A percentile compares a stretch with the other conserved stretches of the same genome.
Conservation (phyloP, 768 basidiomycete genomes). For the Mycena chlorophos region DNA sequence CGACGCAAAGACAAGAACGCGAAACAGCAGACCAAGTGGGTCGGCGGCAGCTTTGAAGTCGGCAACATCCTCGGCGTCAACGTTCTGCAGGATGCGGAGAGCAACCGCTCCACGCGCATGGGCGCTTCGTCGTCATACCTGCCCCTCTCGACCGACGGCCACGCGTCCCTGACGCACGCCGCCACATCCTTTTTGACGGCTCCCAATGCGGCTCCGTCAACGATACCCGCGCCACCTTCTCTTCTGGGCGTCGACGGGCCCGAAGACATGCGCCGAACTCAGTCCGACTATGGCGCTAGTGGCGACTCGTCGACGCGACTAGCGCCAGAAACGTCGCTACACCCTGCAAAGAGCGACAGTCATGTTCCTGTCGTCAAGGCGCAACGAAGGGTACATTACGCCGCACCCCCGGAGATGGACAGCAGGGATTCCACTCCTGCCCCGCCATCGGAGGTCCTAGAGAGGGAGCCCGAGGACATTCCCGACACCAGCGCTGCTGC, state of each 20-base stretch:
- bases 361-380: constrained; percentile 22
- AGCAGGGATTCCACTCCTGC: constrained; percentile 33
- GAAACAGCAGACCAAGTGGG: constrained; percentile 48
- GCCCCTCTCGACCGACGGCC: neutral
- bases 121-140: constrained; percentile 8
- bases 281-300: constrained; percentile 9
- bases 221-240: neutral
- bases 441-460: constrained; percentile 66
- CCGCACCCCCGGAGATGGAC: constrained; percentile 23
- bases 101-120: constrained; percentile 12
- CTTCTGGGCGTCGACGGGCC: neutral
- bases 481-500: constrained; percentile 68
- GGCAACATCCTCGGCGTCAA: constrained; percentile 75
- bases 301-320: constrained; percentile 6
- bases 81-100: constrained; percentile 43
- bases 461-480: constrained; percentile 55
- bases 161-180: no score
- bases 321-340: neutral
- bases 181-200: no score
- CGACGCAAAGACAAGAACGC: constrained; percentile 36
- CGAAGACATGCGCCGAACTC: constrained; percentile 5
- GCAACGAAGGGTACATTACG: constrained; percentile 42
- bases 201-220: no score
- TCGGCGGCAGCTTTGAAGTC: constrained; percentile 75
- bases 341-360: constrained; percentile 17